Evolutionary conservation across 345 rosid species (phyloP), one percentile per base, ranked within the genome.

Genomic region (Turnera subulata): DNA sequence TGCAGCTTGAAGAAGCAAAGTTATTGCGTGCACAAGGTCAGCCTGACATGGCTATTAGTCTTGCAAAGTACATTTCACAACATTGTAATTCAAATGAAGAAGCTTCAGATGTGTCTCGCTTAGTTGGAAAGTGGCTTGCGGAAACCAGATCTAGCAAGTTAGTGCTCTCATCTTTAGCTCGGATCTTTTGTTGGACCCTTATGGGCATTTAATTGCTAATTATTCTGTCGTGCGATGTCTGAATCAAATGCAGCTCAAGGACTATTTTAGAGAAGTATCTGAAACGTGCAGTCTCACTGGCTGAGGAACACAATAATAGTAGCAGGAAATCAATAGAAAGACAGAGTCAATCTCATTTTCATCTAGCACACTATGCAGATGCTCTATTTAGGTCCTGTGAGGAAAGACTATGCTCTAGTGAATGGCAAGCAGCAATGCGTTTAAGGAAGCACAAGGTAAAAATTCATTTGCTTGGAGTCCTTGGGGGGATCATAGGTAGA

Each of bases 101-200:
- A 55, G 79, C 84, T 58, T 79, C 97, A 43, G 84, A 89, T 61
- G 86, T 86, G 16, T 66, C 79, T 66, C 91, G 96, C 65, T 78
- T 92, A 78, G 83, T 84, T 29, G 98, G 98, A 43, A 92, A 89
- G 76, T 92, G 98, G 98, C 84, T 92, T 55, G 98, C 93, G 4
- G 95, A 89, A 84, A 86, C 93, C 66, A 76, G 98, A 86, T 86
- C 97, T 62, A 89, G 97, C 98, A 89, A 79, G 98, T 92, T 71
- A 62, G 23, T 43, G 54, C 42, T 33, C 50, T 37, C 52, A 61
- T 48, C 62, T 58, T 67, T 40, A 18, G 42, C 53, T 59, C 71
- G 11, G 61, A 14, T 14, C 57, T 57, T 46, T 55, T 21, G 18
- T 64, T 60, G 22, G 21, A 10, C 35, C 48, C 66, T 48, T 23